Percentiles rank a stretch among this genome's conserved stretches.
Evolutionary conservation across 2,329 filamentous ascomycete genomes (phyloP).

Genomic region (Neonectria sp.): DNA sequence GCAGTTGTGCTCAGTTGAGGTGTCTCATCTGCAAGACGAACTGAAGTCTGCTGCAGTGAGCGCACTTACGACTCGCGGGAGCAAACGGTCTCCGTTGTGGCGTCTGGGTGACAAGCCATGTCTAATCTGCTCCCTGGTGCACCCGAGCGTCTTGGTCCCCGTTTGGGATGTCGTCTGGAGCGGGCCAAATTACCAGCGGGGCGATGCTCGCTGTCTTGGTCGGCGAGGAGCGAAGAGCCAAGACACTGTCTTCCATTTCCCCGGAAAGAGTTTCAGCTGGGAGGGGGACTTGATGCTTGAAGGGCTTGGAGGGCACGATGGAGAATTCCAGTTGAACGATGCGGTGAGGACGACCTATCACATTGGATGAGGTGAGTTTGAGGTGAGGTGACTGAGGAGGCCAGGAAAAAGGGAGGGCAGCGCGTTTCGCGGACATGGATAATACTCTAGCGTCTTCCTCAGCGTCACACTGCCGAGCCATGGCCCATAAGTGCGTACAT

Average conservation of each 20-base stretch:
- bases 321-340: conserved; percentile 26
- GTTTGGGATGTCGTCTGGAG: conserved; percentile 16
- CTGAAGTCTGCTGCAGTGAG: background rate
- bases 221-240: conserved; percentile 10
- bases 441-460: conserved; percentile 1
- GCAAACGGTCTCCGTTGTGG: conserved; percentile 11
- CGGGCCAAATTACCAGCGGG: conserved; percentile 20
- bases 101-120: conserved; percentile 4
- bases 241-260: conserved; percentile 8
- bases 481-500: conserved; percentile 21
- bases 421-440: conserved; percentile 20
- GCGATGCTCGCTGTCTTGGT: conserved; percentile 6
- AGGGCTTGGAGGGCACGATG: background rate
- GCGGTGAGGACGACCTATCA: conserved; percentile 12
- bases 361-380: conserved; percentile 12
- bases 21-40: background rate
- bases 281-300: background rate
- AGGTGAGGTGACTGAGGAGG: conserved; percentile 12
- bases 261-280: conserved; percentile 3
- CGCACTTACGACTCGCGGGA: background rate
- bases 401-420: conserved; percentile 1
- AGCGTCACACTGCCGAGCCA: conserved; percentile 18
- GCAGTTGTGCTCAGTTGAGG: background rate
- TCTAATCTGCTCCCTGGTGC: conserved; percentile 8
- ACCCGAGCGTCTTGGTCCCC: conserved; percentile 13